Evolutionary conservation across 768 basidiomycete genomes (phyloP).

Genomic region (Clathrus columnatus): DNA sequence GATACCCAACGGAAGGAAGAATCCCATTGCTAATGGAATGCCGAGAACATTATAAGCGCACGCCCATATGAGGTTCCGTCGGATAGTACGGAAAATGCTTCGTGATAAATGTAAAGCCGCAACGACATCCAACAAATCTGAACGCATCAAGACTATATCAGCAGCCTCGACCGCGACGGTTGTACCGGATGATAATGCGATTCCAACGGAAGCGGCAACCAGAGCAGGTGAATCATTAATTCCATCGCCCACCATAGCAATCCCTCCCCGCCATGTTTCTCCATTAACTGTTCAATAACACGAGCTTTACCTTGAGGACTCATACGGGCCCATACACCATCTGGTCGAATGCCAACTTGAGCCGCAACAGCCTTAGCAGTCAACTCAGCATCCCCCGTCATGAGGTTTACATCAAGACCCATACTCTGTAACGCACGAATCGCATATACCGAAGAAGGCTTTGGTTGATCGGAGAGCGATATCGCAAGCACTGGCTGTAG

Average conservation of each 20-base stretch:
- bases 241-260: slow-evolving; percentile 98
- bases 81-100: slow-evolving; percentile 83
- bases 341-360: slow-evolving; percentile 77
- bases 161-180: slow-evolving; percentile 98
- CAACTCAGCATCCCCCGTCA: slow-evolving; percentile 84
- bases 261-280: slow-evolving; percentile 53
- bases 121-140: slow-evolving; percentile 94
- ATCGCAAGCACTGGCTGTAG: slow-evolving; percentile 67
- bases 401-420: slow-evolving; percentile 89
- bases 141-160: slow-evolving; percentile 95
- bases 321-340: slow-evolving; percentile 85
- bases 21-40: slow-evolving; percentile 96
- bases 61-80: slow-evolving; percentile 92
- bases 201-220: slow-evolving; percentile 91
- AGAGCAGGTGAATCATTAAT: slow-evolving; percentile 99
- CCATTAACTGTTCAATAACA: slow-evolving; percentile 72
- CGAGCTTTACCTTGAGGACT: slow-evolving; percentile 94
- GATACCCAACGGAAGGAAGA: slow-evolving; percentile 85
- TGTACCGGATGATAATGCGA: slow-evolving; percentile 92
- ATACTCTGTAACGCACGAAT: slow-evolving; percentile 73
- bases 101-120: slow-evolving; percentile 89
- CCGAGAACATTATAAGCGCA: slow-evolving; percentile 89
- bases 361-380: slow-evolving; percentile 86
- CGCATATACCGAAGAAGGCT: slow-evolving; percentile 75
- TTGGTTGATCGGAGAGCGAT: slow-evolving; percentile 81